Evolutionary conservation across 2,329 filamentous ascomycete species (phyloP).

Genomic region (Colletotrichum sp.): DNA sequence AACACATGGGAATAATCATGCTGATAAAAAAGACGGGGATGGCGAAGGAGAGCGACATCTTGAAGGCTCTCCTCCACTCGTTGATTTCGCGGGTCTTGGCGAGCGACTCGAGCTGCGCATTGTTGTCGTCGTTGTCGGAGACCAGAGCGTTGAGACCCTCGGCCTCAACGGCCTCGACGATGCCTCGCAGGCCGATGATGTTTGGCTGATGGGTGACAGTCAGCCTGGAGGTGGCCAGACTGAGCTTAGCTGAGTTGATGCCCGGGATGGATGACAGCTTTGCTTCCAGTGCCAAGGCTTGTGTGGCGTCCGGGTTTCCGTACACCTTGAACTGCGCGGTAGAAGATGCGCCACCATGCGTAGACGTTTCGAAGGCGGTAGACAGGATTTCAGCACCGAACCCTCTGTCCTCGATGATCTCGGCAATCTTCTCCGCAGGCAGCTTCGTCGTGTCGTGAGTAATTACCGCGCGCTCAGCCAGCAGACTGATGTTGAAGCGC

Average conservation of each 20-base stretch:
- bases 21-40: constrained; percentile 89
- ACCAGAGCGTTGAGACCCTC: constrained; percentile 87
- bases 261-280: constrained; percentile 70
- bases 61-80: constrained; percentile 87
- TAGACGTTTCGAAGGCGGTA: constrained; percentile 64
- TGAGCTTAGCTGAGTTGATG: constrained; percentile 75
- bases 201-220: constrained; percentile 75
- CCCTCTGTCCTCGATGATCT: constrained; percentile 87
- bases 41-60: constrained; percentile 78
- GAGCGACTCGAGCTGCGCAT: constrained; percentile 92
- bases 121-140: constrained; percentile 92
- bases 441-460: constrained; percentile 79
- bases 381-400: constrained; percentile 88
- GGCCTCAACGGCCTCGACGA: constrained; percentile 85
- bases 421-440: constrained; percentile 74
- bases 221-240: constrained; percentile 75
- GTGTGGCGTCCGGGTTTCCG: constrained; percentile 73
- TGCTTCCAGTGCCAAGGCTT: constrained; percentile 76
- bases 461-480: constrained; percentile 90
- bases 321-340: constrained; percentile 84
- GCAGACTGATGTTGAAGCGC: constrained; percentile 92
- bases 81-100: constrained; percentile 96
- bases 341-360: constrained; percentile 49
- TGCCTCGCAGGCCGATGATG: constrained; percentile 76
- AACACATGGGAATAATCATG: constrained; percentile 92